Conservation (phyloP, 2,329 filamentous ascomycete species). For the Diaporthe sp. region DNA sequence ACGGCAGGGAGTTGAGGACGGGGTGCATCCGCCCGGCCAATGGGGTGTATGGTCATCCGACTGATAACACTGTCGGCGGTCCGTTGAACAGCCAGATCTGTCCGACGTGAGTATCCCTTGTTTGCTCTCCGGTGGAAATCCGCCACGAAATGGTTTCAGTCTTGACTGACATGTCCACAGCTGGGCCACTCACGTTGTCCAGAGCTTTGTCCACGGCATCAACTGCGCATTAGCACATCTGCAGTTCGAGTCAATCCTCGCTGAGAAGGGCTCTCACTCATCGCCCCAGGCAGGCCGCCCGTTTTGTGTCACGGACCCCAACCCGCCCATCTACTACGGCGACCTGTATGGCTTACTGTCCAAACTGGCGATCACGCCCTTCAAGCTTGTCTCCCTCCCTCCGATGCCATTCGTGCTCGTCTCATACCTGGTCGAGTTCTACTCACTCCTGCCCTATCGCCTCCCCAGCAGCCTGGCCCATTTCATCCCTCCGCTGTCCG, state of each 20-base stretch:
- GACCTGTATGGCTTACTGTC: constrained; percentile 54
- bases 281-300: constrained; percentile 54
- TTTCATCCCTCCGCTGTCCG: constrained; percentile 51
- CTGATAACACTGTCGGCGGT: constrained; percentile 60
- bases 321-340: constrained; percentile 55
- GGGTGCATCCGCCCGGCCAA: constrained; percentile 67
- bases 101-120: constrained; percentile 58
- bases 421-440: constrained; percentile 54
- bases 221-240: constrained; percentile 60
- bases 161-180: constrained; percentile 45
- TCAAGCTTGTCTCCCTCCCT: constrained; percentile 50
- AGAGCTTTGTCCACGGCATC: constrained; percentile 57
- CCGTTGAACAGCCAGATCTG: constrained; percentile 55
- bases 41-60: constrained; percentile 66
- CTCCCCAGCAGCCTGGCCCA: constrained; percentile 46
- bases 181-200: constrained; percentile 56
- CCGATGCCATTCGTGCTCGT: constrained; percentile 54
- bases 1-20: constrained; percentile 58
- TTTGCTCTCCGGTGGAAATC: neutral
- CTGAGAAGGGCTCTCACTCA: constrained; percentile 44
- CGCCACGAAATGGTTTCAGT: neutral
- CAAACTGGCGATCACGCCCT: constrained; percentile 53
- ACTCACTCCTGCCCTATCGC: constrained; percentile 50
- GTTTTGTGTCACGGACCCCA: constrained; percentile 59
- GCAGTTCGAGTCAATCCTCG: constrained; percentile 57